These are phyloP conservation scores for Rosa lucieae DNA, from an alignment of 306 rosid species.

Conservation along the genomic window DNA sequence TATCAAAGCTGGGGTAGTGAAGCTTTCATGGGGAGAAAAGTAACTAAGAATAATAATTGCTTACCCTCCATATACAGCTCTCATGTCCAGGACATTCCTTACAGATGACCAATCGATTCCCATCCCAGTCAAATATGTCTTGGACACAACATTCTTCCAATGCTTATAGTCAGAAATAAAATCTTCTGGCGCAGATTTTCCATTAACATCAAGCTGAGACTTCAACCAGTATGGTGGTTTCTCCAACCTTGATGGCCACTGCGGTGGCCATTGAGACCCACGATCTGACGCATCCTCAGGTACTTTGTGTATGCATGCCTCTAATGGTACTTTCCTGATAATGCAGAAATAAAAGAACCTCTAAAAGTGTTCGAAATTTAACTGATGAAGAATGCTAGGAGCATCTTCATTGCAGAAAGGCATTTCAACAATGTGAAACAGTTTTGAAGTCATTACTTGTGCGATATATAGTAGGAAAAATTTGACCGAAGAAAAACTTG, in stretches of 20 bases:
- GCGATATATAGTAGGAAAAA: background rate
- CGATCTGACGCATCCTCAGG: slow-evolving; percentile 51
- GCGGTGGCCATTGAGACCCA: slow-evolving; percentile 69
- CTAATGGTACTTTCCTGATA: slow-evolving; percentile 68
- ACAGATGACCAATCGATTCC: slow-evolving; percentile 72
- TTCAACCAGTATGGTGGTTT: slow-evolving; percentile 78
- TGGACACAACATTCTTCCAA: slow-evolving; percentile 64
- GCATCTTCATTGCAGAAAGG: background rate
- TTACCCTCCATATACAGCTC: slow-evolving; percentile 89
- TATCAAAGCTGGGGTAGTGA: background rate
- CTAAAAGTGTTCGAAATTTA: background rate
- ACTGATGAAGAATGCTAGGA: background rate
- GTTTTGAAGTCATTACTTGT: slow-evolving; percentile 10
- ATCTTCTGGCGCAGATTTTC: slow-evolving; percentile 56
- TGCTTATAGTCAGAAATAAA: slow-evolving; percentile 63
- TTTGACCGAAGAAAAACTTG: background rate
- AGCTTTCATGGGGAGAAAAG: background rate
- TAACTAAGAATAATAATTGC: slow-evolving; percentile 24
- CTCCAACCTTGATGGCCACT: slow-evolving; percentile 80
- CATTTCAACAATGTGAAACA: slow-evolving; percentile 3
- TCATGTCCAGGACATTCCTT: slow-evolving; percentile 91
- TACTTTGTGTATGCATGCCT: slow-evolving; percentile 73
- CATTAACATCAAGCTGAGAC: slow-evolving; percentile 58
- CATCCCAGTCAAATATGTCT: slow-evolving; percentile 69
- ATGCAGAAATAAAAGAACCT: slow-evolving; percentile 17